Evolutionary conservation across 768 basidiomycete species (phyloP), one percentile per base, ranked within the genome.

Genomic region (Hysterangium stoloniferum): DNA sequence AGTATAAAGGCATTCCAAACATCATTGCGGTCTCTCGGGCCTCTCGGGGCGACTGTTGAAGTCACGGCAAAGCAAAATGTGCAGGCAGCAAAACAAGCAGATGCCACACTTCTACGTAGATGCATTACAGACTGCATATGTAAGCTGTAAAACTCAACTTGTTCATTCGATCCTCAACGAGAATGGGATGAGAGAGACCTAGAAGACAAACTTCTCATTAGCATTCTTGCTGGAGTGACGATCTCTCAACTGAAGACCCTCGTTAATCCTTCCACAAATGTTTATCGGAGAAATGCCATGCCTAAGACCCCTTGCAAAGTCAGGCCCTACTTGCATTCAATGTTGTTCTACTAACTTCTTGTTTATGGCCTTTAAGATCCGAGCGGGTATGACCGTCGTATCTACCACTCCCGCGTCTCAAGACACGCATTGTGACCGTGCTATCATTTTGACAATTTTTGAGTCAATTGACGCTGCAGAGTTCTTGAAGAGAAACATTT

Each of bases 401-500:
- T 87, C 88, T 31, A 82, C 77, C 12, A 73, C 94, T 33, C 78
- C 80, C 4, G 58, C 68, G 2, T 74, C 75, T 29, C 58, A 68
- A 17, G 64, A 75, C 35, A 64, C 72, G n/a, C 80, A 80, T 33
- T 70, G 75, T 9, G 80, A 90, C 64, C 77, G 76, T 43, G 66
- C 70, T 8, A 84, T 94, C 58, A 84, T 96, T 59, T 73, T 89
- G 52, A 88, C 89, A 60, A 93, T 99, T 57, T 98, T 99, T 75
- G 92, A 90, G 17, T 94, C 96, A 31, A 95, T 97, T 60, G 96
- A 33, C 81, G 88, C 24, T 95, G 91, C 65, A 84, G 92, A 15
- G 93, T 96, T 75, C 77, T 99, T 29, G 95, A 97, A 46, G 96
- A 99, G 67, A 97, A 94, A 65, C 88, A 98, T 65, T 99, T 99